These are phyloP conservation scores for Phaeolepiota aurea DNA, from an alignment of 768 basidiomycete species.

Conservation along the genomic window DNA sequence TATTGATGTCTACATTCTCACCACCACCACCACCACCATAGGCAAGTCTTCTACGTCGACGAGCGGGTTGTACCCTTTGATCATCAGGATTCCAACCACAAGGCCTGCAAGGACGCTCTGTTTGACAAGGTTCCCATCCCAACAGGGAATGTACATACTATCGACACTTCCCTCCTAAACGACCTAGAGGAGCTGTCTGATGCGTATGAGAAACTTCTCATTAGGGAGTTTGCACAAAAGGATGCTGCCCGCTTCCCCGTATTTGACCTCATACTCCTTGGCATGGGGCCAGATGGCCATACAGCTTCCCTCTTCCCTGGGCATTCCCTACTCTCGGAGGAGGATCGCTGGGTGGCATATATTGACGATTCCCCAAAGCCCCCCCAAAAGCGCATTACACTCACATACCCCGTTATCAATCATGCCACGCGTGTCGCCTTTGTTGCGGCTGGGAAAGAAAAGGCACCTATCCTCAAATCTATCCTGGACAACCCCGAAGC, in stretches of 20 bases:
- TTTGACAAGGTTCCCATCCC: conserved; percentile 83
- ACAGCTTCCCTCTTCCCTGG: conserved; percentile 95
- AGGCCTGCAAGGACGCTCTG: conserved; percentile 61
- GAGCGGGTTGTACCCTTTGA: conserved; percentile 93
- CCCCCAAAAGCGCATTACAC: conserved; percentile 81
- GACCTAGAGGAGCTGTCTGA: conserved; percentile 78
- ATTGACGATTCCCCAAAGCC: conserved; percentile 93
- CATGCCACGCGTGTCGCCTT: conserved; percentile 85
- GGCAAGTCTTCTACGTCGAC: conserved; percentile 97
- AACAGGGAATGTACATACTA: conserved; percentile 65
- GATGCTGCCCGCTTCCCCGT: conserved; percentile 94
- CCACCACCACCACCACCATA: conserved; percentile 19
- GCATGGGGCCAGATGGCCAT: conserved; percentile 97
- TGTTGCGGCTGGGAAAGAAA: conserved; percentile 77
- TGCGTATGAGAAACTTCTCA: conserved; percentile 77
- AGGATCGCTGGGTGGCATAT: conserved; percentile 91
- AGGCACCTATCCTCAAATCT: conserved; percentile 62
- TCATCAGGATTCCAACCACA: conserved; percentile 89
- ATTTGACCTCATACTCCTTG: conserved; percentile 95
- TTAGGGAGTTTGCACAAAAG: conserved; percentile 84
- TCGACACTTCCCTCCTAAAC: conserved; percentile 59
- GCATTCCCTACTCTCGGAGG: conserved; percentile 78
- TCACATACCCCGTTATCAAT: conserved; percentile 88
- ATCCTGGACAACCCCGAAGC: conserved; percentile 78
- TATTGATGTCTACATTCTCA: background rate